Percentiles rank a stretch among this genome's conserved stretches.
phyloP scores from a whole-genome alignment of 192 early-diverging fungal genomes.

The Umbelopsis vinacea region DNA sequence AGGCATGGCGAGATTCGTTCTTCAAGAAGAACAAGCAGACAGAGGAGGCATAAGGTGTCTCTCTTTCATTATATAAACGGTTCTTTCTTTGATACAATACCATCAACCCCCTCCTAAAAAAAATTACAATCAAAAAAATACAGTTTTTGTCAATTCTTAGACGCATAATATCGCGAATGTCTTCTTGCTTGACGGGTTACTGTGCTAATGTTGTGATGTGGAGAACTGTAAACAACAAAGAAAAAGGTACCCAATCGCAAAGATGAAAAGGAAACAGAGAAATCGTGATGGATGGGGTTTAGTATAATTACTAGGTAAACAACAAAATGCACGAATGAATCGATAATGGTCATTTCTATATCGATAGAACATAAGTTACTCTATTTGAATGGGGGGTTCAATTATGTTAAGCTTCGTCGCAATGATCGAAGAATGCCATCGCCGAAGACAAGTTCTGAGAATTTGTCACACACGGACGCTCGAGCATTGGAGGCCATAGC shows the following conservation, averaged over 20 bases:
- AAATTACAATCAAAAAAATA: conserved; percentile 11
- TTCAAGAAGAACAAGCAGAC: conserved; percentile 44
- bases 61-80: neutral
- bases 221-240: too few relatives aligned
- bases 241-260: too few relatives aligned
- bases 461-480: conserved; percentile 62
- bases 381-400: neutral
- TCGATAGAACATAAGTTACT: conserved; percentile 7
- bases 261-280: too few relatives aligned
- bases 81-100: conserved; percentile 20
- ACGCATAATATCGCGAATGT: neutral
- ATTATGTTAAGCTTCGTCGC: conserved; percentile 31
- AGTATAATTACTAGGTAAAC: too few relatives aligned
- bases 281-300: too few relatives aligned
- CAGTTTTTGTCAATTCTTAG: conserved; percentile 21
- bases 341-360: neutral
- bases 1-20: conserved; percentile 49
- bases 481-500: conserved; percentile 68
- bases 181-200: too few relatives aligned
- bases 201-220: neutral
- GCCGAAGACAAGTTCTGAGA: conserved; percentile 71
- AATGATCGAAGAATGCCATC: conserved; percentile 30
- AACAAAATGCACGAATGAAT: too few relatives aligned
- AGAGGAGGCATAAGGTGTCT: conserved; percentile 6
- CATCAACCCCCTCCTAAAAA: conserved; percentile 6